phyloP scores from a whole-genome alignment of 371 early-diverging fungal species.

The Capniomyces stellatus region DNA sequence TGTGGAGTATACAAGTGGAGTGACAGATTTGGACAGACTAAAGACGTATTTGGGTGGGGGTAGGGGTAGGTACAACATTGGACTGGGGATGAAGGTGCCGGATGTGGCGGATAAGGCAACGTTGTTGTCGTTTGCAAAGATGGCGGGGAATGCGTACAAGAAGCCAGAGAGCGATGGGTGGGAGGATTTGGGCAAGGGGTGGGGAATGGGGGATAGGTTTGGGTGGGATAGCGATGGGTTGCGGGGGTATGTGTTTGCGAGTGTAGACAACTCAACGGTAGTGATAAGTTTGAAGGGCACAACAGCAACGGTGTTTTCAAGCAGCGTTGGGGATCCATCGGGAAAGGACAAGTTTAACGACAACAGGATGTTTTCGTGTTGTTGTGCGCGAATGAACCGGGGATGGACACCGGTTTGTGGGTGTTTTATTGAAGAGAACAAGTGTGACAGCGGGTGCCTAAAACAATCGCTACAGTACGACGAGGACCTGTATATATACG shows the following conservation, averaged over 20 bases:
- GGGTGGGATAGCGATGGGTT: conserved; percentile 77
- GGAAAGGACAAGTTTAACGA: conserved; percentile 60
- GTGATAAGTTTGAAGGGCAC: conserved; percentile 87
- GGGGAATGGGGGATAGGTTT: conserved; percentile 58
- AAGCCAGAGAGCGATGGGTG: conserved; percentile 39
- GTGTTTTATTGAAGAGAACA: conserved; percentile 36
- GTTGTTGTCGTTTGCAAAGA: conserved; percentile 45
- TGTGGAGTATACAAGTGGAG: too few relatives aligned
- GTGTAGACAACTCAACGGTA: conserved; percentile 40
- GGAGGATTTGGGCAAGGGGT: conserved; percentile 52
- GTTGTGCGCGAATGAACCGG: conserved; percentile 81
- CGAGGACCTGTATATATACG: conserved; percentile 59
- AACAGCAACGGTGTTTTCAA: conserved; percentile 47
- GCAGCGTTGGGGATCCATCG: conserved; percentile 54
- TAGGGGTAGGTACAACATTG: conserved; percentile 20
- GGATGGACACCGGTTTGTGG: conserved; percentile 73
- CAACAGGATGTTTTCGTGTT: conserved; percentile 90
- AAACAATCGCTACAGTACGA: conserved; percentile 32
- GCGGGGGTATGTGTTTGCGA: conserved; percentile 77
- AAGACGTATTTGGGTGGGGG: too few relatives aligned
- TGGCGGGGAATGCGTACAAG: conserved; percentile 59
- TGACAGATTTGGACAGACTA: too few relatives aligned
- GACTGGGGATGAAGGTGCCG: conserved; percentile 31
- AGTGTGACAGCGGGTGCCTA: conserved; percentile 48
- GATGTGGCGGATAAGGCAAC: conserved; percentile 51